These are phyloP conservation scores for Verticillium longisporum DNA, from an alignment of 2,329 filamentous ascomycete genomes.

Conservation along the genomic window DNA sequence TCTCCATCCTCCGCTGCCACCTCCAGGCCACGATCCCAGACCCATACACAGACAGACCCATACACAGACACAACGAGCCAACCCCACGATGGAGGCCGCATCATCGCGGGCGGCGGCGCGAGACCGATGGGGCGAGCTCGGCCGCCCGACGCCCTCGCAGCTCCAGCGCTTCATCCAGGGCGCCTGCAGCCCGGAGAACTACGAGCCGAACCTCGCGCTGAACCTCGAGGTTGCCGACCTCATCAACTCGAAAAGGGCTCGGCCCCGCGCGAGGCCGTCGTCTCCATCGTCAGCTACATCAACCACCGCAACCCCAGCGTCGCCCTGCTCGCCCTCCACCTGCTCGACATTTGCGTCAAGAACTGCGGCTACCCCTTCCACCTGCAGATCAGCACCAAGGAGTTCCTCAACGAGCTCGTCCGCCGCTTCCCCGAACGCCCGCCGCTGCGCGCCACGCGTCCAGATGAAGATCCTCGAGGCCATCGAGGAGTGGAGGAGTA, in stretches of 20 bases:
- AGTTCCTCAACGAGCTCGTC: constrained; percentile 97
- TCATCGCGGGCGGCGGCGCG: constrained; percentile 91
- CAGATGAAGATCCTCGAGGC: constrained; percentile 90
- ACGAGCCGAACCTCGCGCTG: constrained; percentile 92
- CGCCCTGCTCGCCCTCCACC: constrained; percentile 77
- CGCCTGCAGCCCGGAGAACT: constrained; percentile 95
- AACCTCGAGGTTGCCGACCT: constrained; percentile 95
- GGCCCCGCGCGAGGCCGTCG: constrained; percentile 88
- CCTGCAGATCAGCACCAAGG: constrained; percentile 96
- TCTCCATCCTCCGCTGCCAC: too few relatives aligned
- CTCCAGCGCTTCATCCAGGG: constrained; percentile 94
- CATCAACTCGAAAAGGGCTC: constrained; percentile 94
- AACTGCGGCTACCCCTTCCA: constrained; percentile 99
- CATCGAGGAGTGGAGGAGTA: constrained; percentile 97
- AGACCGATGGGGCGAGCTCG: constrained; percentile 84
- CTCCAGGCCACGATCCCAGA: too few relatives aligned
- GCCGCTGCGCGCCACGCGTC: constrained; percentile 76
- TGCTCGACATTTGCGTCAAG: constrained; percentile 98
- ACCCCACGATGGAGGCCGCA: constrained; percentile 74
- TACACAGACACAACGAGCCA: too few relatives aligned
- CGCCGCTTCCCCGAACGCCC: constrained; percentile 92
- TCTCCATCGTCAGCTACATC: constrained; percentile 87
- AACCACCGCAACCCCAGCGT: constrained; percentile 98
- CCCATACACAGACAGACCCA: too few relatives aligned
- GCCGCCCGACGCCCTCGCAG: constrained; percentile 72